A percentile compares a stretch with the other conserved stretches of the same genome.
These are phyloP conservation scores for Ilex asprella DNA, from an alignment of 257 asterid species.

Conservation along the genomic window DNA sequence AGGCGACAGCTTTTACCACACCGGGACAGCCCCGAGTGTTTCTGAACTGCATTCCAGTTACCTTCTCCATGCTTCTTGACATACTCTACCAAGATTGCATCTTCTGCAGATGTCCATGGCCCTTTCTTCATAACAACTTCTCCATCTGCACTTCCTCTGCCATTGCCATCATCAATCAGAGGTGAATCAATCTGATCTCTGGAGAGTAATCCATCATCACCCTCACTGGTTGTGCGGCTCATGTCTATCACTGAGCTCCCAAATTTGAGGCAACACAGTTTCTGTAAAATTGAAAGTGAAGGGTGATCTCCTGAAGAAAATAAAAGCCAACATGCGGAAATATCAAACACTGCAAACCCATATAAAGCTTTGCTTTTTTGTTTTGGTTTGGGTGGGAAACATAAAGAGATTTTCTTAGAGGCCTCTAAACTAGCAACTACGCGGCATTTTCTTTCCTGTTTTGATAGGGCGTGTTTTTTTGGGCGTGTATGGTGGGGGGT, in stretches of 20 bases:
- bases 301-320: too few species aligned
- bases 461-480: too few species aligned
- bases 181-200: slow-evolving; percentile 31
- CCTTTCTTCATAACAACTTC: slow-evolving; percentile 54
- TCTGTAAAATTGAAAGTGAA: too few species aligned
- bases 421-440: too few species aligned
- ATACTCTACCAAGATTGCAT: slow-evolving; percentile 48
- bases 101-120: slow-evolving; percentile 69
- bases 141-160: slow-evolving; percentile 30
- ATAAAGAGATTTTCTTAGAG: too few species aligned
- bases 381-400: too few species aligned
- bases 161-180: slow-evolving; percentile 36
- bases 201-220: slow-evolving; percentile 49
- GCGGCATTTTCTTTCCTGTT: too few species aligned
- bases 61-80: slow-evolving; percentile 68
- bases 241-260: slow-evolving; percentile 12
- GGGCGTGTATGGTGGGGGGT: too few species aligned
- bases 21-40: slow-evolving; percentile 55
- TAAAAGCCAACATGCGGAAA: too few species aligned
- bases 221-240: slow-evolving; percentile 34
- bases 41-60: slow-evolving; percentile 71
- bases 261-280: too few species aligned
- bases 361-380: too few species aligned
- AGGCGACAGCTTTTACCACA: slow-evolving; percentile 71
- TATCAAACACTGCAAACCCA: too few species aligned